Evolutionary conservation across 371 early-diverging fungal genomes (phyloP), one percentile per base, ranked within the genome.

Genomic region (Haplosporangium sp.): DNA sequence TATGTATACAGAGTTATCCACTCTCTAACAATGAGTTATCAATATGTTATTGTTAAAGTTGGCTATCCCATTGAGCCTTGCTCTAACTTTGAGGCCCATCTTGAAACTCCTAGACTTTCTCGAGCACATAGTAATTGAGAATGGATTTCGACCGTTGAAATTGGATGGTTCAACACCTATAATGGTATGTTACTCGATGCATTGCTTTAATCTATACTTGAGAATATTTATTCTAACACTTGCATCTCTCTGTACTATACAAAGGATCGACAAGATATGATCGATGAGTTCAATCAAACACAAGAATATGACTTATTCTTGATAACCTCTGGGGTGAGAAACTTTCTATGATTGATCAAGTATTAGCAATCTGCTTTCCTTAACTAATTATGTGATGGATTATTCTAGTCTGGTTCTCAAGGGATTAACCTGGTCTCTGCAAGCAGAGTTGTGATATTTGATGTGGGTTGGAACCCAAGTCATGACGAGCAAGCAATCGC

Each of bases 381-480:
- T 50, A n/a, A 34, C 10, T 35, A 10, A 3, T 15, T 9, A 1
- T 35, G 20, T 55, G 55, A 34, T 55, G 20, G 8, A 37, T 39
- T 45, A 15, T 52, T 17, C 44, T 61, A 69, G 68, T 63, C 74
- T 77, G 98, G 96, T 6, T 93, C 94, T 6, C 86, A 96, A 35
- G 98, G 98, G 8, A 86, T 98, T 37, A 99, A 98, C 78, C 75
- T 98, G n/a, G 86, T 89, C 1, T 87, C 93, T 5, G 98, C 98
- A 4, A 96, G 91, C 77, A 89, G 95, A 2, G 94, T 98, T 10
- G 90, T 99, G 13, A 77, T 99, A 27, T 89, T 92, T 69, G 99
- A 98, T 83, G 88, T 93, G 56, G 97, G 95, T 53, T 99, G 98
- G 97, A 98, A 98, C 78, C 99, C 99, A n/a, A 90, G 91, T 65